Conservation (phyloP, 257 asterid genomes). For the Nicotiana sylvestris region DNA sequence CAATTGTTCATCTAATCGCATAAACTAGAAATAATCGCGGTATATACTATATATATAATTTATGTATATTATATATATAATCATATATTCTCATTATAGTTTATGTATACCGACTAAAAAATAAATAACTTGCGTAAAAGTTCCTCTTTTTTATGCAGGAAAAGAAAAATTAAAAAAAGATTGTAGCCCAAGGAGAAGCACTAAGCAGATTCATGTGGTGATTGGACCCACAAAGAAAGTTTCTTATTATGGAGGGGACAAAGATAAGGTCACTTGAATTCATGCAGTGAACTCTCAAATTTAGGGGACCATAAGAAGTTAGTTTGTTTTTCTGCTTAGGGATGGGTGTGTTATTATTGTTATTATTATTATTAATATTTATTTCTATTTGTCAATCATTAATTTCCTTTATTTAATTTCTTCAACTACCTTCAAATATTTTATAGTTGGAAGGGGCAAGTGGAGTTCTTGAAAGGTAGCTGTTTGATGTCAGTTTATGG, state of each 20-base stretch:
- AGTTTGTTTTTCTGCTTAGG: constrained; percentile 10
- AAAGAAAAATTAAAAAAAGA: not conserved
- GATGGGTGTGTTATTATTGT: constrained; percentile 5
- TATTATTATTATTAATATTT: not conserved
- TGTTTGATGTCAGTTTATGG: constrained; percentile 15
- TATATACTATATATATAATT: no score
- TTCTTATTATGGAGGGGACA: constrained; percentile 26
- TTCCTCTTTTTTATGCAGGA: not conserved
- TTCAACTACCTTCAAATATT: not conserved
- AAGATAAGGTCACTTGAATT: constrained; percentile 34
- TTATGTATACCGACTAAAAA: no score
- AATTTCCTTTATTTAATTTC: not conserved
- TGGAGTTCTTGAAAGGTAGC: constrained; percentile 9
- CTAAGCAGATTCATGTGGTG: constrained; percentile 12
- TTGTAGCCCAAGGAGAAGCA: not conserved
- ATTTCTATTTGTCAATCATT: constrained; percentile 17
- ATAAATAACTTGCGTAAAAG: no score
- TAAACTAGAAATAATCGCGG: no score
- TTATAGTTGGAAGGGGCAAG: constrained; percentile 4
- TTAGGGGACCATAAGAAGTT: constrained; percentile 7
- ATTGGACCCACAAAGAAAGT: constrained; percentile 18
- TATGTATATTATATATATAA: no score
- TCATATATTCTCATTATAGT: no score
- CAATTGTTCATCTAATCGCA: no score
- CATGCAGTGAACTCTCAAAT: constrained; percentile 19